Evolutionary conservation across 768 basidiomycete genomes (phyloP), one percentile per base, ranked within the genome.

Genomic region (Termitomyces sp.): DNA sequence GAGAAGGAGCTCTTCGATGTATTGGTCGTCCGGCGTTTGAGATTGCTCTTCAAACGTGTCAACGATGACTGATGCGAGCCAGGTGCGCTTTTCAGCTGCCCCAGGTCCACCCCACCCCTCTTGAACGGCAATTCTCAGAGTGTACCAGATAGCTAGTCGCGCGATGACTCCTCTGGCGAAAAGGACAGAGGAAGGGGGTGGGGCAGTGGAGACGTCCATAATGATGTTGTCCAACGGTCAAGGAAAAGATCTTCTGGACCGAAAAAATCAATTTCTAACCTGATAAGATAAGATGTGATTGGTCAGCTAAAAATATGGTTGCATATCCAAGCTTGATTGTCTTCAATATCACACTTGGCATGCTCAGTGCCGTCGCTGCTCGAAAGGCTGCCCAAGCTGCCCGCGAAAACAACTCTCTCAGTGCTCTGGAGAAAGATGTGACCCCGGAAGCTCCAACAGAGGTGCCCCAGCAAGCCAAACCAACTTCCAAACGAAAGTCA

Each of bases 161-260:
- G 94, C 86, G 55, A 96, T 79, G 4, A 89, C 83, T 2, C 93
- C 92, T 20, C 93, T 85, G 12, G 95, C 94, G 62, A 97, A 95
- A 54, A 91, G 80, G 40, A 91, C 65, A 11, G 83, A 76, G 5
- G 76, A 64, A 0, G 77, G 68, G 18, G 81, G 68, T 4, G 81
- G 77, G 33, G 68, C 56, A 25, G 66, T 18, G 18, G 66, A 27
- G 7, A 58, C 44, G 56, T 58, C 54, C 66, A 69, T 69, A 48
- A 50, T 54, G 43, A 39, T 18, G n/a, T n/a, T n/a, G n/a, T n/a
- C n/a, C n/a, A n/a, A n/a, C n/a, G 18, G 20, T 48, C 16, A 38
- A 36, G 46, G 36, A 51, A 45, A 45, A 58, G 27, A 27, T 29
- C 10, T 29, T 4, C 36, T 11, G 3, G 25, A n/a, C 7, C 7